phyloP scores from a whole-genome alignment of 2,329 filamentous ascomycete genomes.

The Alternaria alternata region DNA sequence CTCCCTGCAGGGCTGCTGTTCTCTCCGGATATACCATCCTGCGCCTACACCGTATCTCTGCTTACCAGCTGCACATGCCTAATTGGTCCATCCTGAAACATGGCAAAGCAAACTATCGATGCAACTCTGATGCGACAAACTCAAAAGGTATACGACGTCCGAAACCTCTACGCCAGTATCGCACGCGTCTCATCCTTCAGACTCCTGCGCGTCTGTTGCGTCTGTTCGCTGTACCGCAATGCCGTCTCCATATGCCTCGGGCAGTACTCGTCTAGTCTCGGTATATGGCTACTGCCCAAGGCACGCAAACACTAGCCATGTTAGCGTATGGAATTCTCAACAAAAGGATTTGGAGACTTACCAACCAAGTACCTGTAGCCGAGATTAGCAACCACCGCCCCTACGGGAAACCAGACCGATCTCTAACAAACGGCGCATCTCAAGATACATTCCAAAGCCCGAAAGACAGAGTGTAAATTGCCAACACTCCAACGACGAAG shows the following conservation, averaged over 20 bases:
- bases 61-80: conserved; percentile 10
- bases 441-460: conserved; percentile 26
- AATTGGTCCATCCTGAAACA: conserved; percentile 15
- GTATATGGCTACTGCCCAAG: conserved; percentile 29
- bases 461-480: conserved; percentile 28
- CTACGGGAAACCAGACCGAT: conserved; percentile 27
- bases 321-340: conserved; percentile 15
- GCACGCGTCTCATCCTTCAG: conserved; percentile 18
- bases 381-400: conserved; percentile 30
- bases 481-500: conserved; percentile 35
- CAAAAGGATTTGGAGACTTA: conserved; percentile 16
- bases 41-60: conserved; percentile 18
- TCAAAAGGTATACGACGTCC: neutral
- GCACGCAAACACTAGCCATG: conserved; percentile 42
- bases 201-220: conserved; percentile 20
- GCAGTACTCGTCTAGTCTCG: conserved; percentile 26
- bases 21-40: conserved; percentile 10
- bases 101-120: conserved; percentile 6
- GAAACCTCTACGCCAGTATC: neutral
- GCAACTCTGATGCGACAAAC: conserved; percentile 7
- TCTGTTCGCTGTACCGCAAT: conserved; percentile 33
- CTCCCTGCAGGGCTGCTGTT: conserved; percentile 12
- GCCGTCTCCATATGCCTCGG: conserved; percentile 60
- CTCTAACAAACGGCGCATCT: conserved; percentile 28
- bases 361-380: conserved; percentile 36